Percentiles rank a stretch among this genome's conserved stretches.
These are phyloP conservation scores for Balansia obtecta DNA, from an alignment of 2,329 filamentous ascomycete genomes.

Conservation along the genomic window DNA sequence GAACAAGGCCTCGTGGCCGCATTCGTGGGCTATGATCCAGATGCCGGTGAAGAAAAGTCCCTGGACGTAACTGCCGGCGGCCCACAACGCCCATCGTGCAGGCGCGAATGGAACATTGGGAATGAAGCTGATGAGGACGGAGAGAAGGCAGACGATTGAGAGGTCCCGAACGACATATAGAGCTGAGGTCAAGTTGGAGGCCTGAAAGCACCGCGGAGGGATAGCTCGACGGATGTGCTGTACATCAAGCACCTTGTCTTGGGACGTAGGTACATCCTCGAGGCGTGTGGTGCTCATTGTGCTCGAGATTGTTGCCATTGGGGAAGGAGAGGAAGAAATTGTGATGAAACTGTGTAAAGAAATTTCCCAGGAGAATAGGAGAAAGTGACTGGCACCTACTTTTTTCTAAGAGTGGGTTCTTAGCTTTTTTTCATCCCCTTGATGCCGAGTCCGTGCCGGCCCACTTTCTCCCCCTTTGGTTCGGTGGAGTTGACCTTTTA, in stretches of 20 bases:
- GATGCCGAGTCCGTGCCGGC: too few relatives aligned
- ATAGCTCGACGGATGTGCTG: neutral
- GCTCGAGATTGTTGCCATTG: neutral
- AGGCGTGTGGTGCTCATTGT: neutral
- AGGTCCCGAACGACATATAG: neutral
- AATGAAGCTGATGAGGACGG: neutral
- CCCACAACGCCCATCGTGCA: neutral
- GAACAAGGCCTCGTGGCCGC: conserved; percentile 57
- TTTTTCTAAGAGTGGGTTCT: too few relatives aligned
- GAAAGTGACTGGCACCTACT: too few relatives aligned
- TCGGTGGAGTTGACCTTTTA: too few relatives aligned
- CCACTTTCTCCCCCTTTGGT: too few relatives aligned
- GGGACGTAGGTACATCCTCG: neutral
- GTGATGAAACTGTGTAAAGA: neutral
- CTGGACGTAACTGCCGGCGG: conserved; percentile 36
- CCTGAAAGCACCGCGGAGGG: neutral
- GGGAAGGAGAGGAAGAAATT: neutral
- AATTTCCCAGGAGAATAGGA: too few relatives aligned
- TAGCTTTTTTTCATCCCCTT: too few relatives aligned
- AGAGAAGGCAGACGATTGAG: neutral
- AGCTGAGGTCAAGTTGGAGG: neutral
- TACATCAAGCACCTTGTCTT: neutral
- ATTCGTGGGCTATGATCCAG: conserved; percentile 61
- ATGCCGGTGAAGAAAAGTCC: conserved; percentile 54
- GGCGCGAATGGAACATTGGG: neutral